Conservation (phyloP, 192 early-diverging fungal genomes). For the Linnemannia schmuckeri region DNA sequence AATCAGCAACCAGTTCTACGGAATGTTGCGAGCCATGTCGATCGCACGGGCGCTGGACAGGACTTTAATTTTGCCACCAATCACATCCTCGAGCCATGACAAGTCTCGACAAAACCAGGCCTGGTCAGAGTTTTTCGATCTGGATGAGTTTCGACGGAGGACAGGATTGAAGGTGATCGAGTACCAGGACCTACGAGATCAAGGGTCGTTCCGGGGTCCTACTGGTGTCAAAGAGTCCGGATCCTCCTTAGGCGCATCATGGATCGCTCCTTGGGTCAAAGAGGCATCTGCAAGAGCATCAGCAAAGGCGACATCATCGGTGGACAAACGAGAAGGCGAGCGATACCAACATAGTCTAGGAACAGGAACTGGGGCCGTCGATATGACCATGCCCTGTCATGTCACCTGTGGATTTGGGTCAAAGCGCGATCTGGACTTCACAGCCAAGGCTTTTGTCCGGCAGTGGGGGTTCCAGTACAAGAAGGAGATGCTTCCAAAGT, state of each 20-base stretch:
- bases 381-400: constrained; percentile 19
- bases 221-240: constrained; percentile 13
- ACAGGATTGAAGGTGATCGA: constrained; percentile 12
- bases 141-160: constrained; percentile 8
- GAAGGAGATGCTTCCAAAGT: constrained; percentile 4
- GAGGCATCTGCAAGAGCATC: neutral
- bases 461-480: constrained; percentile 23
- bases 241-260: constrained; percentile 4
- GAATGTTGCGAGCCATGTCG: constrained; percentile 14
- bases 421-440: constrained; percentile 12
- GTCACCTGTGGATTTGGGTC: constrained; percentile 21
- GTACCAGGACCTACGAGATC: constrained; percentile 8
- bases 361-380: neutral
- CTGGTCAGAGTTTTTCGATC: constrained; percentile 17
- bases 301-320: too few relatives aligned
- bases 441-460: constrained; percentile 15
- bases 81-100: constrained; percentile 14
- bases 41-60: constrained; percentile 1
- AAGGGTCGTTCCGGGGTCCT: neutral
- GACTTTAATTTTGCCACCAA: constrained; percentile 11
- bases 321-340: neutral
- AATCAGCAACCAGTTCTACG: constrained; percentile 16
- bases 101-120: constrained; percentile 11
- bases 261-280: constrained; percentile 1
- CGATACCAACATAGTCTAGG: constrained; percentile 9